A percentile compares a stretch with the other conserved stretches of the same genome.
These are phyloP conservation scores for Zalaria sp. DNA, from an alignment of 2,329 filamentous ascomycete genomes.

Conservation along the genomic window DNA sequence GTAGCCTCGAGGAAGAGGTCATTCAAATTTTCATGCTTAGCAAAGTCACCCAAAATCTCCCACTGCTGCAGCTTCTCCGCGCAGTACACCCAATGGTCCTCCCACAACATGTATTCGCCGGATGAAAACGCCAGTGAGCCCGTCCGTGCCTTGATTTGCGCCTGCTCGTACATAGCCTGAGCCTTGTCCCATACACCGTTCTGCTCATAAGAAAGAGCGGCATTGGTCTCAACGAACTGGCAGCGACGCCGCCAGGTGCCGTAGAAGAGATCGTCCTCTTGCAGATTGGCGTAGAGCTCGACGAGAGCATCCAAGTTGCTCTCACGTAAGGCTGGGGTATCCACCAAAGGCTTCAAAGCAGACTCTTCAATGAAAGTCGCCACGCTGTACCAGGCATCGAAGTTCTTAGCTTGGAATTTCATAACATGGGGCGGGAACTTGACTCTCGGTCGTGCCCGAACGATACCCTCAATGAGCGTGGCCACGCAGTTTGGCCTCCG, in stretches of 20 bases:
- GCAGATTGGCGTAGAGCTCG: conserved; percentile 76
- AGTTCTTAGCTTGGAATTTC: conserved; percentile 87
- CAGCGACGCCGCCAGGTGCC: conserved; percentile 91
- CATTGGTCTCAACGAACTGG: conserved; percentile 95
- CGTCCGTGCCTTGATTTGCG: conserved; percentile 92
- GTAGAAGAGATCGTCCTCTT: conserved; percentile 96
- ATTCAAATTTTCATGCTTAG: conserved; percentile 97
- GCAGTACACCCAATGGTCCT: conserved; percentile 97
- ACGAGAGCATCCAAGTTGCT: conserved; percentile 94
- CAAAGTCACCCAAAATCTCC: conserved; percentile 95
- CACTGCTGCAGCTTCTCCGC: conserved; percentile 97
- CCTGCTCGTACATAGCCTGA: conserved; percentile 89
- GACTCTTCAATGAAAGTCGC: conserved; percentile 80
- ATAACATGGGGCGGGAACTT: conserved; percentile 92
- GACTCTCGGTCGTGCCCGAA: conserved; percentile 71
- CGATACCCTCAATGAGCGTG: conserved; percentile 76
- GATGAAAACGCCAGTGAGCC: conserved; percentile 93
- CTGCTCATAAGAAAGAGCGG: conserved; percentile 93
- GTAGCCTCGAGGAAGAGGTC: conserved; percentile 89
- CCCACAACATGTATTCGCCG: conserved; percentile 97
- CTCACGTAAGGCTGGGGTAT: conserved; percentile 73
- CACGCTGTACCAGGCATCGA: conserved; percentile 95
- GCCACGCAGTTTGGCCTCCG: conserved; percentile 92
- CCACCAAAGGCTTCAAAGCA: conserved; percentile 69
- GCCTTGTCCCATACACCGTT: conserved; percentile 99